phyloP scores from a whole-genome alignment of 345 rosid species.

The Eucalyptus dawsonii region DNA sequence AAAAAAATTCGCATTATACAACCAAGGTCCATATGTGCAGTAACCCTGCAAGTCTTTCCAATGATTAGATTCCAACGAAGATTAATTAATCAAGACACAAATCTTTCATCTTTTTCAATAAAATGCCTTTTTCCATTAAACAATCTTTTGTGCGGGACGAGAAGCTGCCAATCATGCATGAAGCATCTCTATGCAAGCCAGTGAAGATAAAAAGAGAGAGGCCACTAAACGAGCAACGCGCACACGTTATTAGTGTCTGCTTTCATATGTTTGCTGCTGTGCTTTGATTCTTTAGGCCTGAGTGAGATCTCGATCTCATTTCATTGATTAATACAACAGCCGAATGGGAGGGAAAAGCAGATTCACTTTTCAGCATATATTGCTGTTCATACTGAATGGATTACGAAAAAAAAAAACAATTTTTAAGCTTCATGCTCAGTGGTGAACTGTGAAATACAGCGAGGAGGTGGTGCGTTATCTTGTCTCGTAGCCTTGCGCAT shows the following conservation, averaged over 20 bases:
- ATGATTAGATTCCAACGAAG: not conserved
- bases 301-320: not conserved
- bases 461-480: not conserved
- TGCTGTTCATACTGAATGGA: not conserved
- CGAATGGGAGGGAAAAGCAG: not conserved
- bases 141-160: not conserved
- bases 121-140: not conserved
- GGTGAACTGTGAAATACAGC: not conserved
- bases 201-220: not conserved
- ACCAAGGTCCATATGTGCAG: not conserved
- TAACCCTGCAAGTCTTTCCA: not conserved
- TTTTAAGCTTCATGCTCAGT: not conserved
- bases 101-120: not conserved
- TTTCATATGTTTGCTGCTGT: not conserved
- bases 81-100: not conserved
- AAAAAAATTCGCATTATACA: not conserved
- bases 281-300: not conserved
- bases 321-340: not conserved
- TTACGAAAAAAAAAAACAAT: not conserved
- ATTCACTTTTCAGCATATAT: not conserved
- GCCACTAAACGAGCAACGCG: not conserved
- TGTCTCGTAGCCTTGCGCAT: not conserved
- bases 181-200: not conserved
- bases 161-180: not conserved
- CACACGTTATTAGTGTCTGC: not conserved